Conservation (phyloP, 257 asterid genomes). For the Petrea volubilis region DNA sequence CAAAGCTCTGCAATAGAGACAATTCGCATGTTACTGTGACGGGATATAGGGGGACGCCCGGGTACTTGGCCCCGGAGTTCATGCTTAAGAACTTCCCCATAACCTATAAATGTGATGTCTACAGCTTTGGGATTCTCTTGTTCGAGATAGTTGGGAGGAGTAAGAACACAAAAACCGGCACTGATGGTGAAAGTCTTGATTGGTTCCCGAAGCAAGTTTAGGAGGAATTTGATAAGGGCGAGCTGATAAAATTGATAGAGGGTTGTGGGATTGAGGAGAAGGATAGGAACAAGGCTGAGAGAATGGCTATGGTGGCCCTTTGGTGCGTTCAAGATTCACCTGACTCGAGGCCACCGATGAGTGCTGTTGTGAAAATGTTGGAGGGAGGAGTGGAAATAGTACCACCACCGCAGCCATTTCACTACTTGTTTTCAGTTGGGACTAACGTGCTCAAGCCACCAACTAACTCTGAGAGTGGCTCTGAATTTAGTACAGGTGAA, state of each 20-base stretch:
- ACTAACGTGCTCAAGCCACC: conserved; percentile 21
- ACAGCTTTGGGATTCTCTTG: conserved; percentile 37
- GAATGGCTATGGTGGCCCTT: conserved; percentile 36
- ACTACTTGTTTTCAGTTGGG: conserved; percentile 32
- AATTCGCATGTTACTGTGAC: conserved; percentile 18
- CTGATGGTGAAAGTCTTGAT: conserved; percentile 9
- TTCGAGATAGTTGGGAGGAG: conserved; percentile 41
- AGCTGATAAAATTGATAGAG: conserved; percentile 15
- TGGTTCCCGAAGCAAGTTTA: conserved; percentile 41
- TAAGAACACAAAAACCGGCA: conserved; percentile 14
- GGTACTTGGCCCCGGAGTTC: conserved; percentile 41
- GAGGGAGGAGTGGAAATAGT: conserved; percentile 41
- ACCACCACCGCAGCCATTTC: conserved; percentile 43
- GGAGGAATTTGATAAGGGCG: conserved; percentile 38
- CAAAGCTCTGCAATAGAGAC: conserved; percentile 34
- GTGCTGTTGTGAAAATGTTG: conserved; percentile 40
- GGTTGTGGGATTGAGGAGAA: conserved; percentile 33
- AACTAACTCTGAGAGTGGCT: background rate
- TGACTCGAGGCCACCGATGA: conserved; percentile 31
- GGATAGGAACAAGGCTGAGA: conserved; percentile 29
- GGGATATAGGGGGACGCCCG: conserved; percentile 36
- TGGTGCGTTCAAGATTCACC: conserved; percentile 46
- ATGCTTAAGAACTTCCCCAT: conserved; percentile 32
- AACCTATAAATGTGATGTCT: conserved; percentile 37
- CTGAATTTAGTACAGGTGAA: conserved; percentile 12